A percentile compares a stretch with the other conserved stretches of the same genome.
Evolutionary conservation across 1,139 yeast genomes (phyloP).

Genomic region (Blastobotrys elegans): DNA sequence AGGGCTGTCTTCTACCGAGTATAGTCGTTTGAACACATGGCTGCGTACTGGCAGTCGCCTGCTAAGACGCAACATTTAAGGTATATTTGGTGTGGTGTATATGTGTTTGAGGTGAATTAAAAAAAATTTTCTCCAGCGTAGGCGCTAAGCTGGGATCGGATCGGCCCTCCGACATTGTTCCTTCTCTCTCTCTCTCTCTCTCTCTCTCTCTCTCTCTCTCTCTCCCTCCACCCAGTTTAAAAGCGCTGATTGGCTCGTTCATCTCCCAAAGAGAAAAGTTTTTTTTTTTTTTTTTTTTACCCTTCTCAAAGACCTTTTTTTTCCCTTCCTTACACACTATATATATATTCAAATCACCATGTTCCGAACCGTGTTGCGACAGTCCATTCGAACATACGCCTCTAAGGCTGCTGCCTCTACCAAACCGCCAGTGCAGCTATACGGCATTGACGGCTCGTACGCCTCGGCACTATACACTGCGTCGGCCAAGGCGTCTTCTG

Average conservation of each 20-base stretch:
- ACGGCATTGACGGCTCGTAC: constrained; percentile 94
- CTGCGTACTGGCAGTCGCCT: background rate
- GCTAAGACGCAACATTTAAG: background rate
- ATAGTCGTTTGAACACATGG: background rate
- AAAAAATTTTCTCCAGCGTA: too few species aligned
- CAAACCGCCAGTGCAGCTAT: constrained; percentile 90
- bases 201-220: too few species aligned
- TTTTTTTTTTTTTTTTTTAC: background rate
- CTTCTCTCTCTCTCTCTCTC: too few species aligned
- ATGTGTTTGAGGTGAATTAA: too few species aligned
- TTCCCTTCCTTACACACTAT: too few species aligned
- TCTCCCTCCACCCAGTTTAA: background rate
- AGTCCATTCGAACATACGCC: constrained; percentile 20
- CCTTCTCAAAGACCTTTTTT: too few species aligned
- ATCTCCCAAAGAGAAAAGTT: background rate
- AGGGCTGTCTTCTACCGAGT: background rate
- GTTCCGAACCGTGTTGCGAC: constrained; percentile 16
- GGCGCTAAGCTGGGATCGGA: too few species aligned
- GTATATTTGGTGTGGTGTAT: too few species aligned
- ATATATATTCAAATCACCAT: too few species aligned
- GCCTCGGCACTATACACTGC: constrained; percentile 95
- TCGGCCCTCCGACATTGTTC: too few species aligned
- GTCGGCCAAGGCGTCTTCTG: constrained; percentile 73
- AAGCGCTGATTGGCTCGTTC: background rate
- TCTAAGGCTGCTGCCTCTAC: constrained; percentile 43